Evolutionary conservation across 192 early-diverging fungal genomes (phyloP).

Genomic region (Glomus cerebriforme): DNA sequence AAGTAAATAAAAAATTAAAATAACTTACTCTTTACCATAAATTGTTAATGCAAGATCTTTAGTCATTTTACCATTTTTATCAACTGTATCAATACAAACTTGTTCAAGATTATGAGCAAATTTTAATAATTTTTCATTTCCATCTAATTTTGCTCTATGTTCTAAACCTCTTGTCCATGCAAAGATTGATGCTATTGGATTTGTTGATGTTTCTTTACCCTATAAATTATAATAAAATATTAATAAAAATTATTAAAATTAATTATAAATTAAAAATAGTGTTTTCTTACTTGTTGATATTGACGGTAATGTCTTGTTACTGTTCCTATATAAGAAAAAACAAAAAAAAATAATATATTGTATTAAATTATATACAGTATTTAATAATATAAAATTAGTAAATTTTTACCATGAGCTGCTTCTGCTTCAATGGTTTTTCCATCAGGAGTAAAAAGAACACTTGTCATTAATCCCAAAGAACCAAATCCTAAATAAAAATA

Average conservation of each 20-base stretch:
- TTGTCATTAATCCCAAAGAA: slow-evolving; percentile 95
- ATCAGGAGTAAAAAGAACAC: slow-evolving; percentile 89
- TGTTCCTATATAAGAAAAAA: slow-evolving; percentile 55
- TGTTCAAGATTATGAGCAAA: slow-evolving; percentile 84
- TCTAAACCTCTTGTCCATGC: slow-evolving; percentile 91
- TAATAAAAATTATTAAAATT: neutral
- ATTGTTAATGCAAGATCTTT: slow-evolving; percentile 95
- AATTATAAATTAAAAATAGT: neutral
- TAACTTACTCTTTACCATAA: slow-evolving; percentile 68
- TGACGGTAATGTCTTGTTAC: slow-evolving; percentile 92
- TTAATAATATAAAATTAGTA: too few relatives aligned
- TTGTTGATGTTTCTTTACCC: slow-evolving; percentile 92
- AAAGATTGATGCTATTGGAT: slow-evolving; percentile 96
- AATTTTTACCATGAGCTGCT: slow-evolving; percentile 75
- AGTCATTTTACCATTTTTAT: slow-evolving; percentile 83
- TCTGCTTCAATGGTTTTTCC: slow-evolving; percentile 91
- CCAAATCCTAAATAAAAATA: slow-evolving; percentile 59
- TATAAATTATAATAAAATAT: slow-evolving; percentile 3
- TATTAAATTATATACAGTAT: neutral
- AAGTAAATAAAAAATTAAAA: too few relatives aligned
- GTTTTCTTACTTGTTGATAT: slow-evolving; percentile 72
- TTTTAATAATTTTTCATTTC: slow-evolving; percentile 70
- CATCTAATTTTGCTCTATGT: slow-evolving; percentile 92
- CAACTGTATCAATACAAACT: slow-evolving; percentile 86
- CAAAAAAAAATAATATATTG: neutral